Base-by-base conservation (phyloP, 352 stramenopile species). In the Phytophthora cryptogea region DNA sequence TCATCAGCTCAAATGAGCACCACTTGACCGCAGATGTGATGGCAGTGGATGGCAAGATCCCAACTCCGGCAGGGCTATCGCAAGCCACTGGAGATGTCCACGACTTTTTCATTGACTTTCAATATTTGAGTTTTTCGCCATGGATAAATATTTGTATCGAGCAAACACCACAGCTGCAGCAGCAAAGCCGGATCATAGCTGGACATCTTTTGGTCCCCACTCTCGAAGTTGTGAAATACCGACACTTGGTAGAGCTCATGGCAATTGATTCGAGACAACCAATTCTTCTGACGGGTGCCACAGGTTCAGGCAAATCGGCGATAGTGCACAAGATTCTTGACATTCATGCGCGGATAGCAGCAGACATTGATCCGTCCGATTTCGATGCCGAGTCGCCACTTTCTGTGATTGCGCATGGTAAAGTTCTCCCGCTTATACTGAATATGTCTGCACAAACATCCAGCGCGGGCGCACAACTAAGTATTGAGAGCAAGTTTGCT, bases 391-490 rank as follows among this genome's bases (percentile, higher is more conserved):
- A 65, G 17, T 72, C 59, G 3, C 48, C 31, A 1, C 31, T 75
- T 5, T 53, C 56, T n/a, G 59, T 59, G 9, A 35, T 58, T 28
- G 52, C 64, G 17, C 59, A 68, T 26, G 62, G 63, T 1, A 71
- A 71, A 16, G 35, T 89, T 0, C 27, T 90, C 10, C 68, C 80
- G 13, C 68, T 92, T 1, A 37, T 60, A 5, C 70, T 98, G 4
- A 90, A 96, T 42, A 89, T 97, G 50, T 97, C 88, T 2, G 91
- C 91, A 0, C 90, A 96, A 51, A 97, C 91, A 2, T 82, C 76
- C 0, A 96, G 85, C 17, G 59, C 77, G 8, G 67, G 93, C 28
- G 93, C 80, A 0, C 86, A 97, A 54, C 23, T 86, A n/a, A 90
- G 78, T 26, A 89, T 98, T 8, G 92, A 98, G 61, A 89, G 74